Percentiles rank a stretch among this genome's conserved stretches.
phyloP scores from a whole-genome alignment of 1,139 yeast genomes.

The Yamadazyma sp. region DNA sequence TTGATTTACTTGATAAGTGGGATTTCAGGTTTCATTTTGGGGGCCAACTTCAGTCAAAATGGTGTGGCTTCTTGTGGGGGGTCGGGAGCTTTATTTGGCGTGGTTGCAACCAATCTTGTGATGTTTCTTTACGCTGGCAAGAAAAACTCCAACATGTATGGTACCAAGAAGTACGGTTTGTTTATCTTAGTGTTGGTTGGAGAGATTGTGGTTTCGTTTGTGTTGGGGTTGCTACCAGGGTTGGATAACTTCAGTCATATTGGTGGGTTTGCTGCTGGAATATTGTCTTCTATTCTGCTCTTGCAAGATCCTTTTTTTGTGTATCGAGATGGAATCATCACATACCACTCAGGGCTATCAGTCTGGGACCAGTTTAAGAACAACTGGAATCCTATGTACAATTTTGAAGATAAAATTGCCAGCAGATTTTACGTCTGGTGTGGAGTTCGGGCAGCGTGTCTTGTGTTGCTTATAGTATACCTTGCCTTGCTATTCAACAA shows the following conservation, averaged over 20 bases:
- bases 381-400: conserved; percentile 43
- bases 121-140: conserved; percentile 58
- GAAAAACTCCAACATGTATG: conserved; percentile 45
- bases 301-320: conserved; percentile 60
- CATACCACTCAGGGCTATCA: conserved; percentile 35
- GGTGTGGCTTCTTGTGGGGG: conserved; percentile 76
- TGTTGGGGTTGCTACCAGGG: conserved; percentile 70
- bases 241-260: conserved; percentile 75
- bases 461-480: conserved; percentile 50
- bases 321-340: conserved; percentile 42
- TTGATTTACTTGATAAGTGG: conserved; percentile 64
- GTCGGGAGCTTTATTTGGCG: conserved; percentile 72
- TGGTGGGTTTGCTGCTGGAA: conserved; percentile 73
- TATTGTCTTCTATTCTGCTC: conserved; percentile 51
- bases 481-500: conserved; percentile 51
- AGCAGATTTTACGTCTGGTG: conserved; percentile 50
- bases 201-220: conserved; percentile 63
- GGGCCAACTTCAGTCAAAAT: conserved; percentile 70
- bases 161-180: conserved; percentile 42
- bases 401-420: conserved; percentile 34
- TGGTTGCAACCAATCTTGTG: conserved; percentile 62
- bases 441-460: conserved; percentile 44
- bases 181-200: conserved; percentile 49
- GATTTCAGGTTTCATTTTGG: conserved; percentile 65
- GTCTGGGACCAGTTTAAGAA: conserved; percentile 43